These are phyloP conservation scores for Ceratonia siliqua DNA, from an alignment of 306 rosid species.

Conservation along the genomic window DNA sequence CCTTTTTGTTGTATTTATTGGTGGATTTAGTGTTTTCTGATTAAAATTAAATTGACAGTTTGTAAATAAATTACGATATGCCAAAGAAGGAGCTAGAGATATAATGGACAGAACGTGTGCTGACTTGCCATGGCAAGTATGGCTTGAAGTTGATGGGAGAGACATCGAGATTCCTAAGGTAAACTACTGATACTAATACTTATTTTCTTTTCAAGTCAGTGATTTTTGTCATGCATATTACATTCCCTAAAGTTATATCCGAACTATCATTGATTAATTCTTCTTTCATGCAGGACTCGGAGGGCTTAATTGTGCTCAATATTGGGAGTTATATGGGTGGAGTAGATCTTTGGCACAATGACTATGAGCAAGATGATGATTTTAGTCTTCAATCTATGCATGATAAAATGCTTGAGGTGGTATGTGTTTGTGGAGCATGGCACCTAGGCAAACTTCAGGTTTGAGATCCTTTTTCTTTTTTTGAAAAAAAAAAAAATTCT, in stretches of 20 bases:
- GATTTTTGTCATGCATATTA: constrained; percentile 5
- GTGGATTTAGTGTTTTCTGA: constrained; percentile 29
- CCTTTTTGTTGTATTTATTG: constrained; percentile 13
- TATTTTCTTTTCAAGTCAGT: constrained; percentile 11
- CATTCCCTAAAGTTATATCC: constrained; percentile 25
- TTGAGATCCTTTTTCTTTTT: background rate
- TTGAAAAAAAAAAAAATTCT: constrained; percentile 7
- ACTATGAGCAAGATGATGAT: constrained; percentile 53
- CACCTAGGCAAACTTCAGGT: constrained; percentile 89
- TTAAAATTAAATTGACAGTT: constrained; percentile 46
- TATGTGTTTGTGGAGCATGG: constrained; percentile 81
- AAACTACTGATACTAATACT: constrained; percentile 7
- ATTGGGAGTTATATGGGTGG: constrained; percentile 91
- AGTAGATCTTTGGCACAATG: constrained; percentile 84
- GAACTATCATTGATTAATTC: constrained; percentile 10
- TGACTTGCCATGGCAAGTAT: constrained; percentile 85
- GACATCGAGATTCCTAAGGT: constrained; percentile 77
- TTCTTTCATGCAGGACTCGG: constrained; percentile 56
- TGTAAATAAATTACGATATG: constrained; percentile 69
- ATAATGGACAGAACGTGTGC: constrained; percentile 86
- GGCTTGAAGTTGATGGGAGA: constrained; percentile 84
- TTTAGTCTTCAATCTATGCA: constrained; percentile 47
- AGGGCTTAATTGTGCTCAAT: constrained; percentile 80
- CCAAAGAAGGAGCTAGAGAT: constrained; percentile 87
- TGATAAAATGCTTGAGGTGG: constrained; percentile 55